Evolutionary conservation across 345 rosid genomes (phyloP).

Genomic region (Corchorus olitorius): DNA sequence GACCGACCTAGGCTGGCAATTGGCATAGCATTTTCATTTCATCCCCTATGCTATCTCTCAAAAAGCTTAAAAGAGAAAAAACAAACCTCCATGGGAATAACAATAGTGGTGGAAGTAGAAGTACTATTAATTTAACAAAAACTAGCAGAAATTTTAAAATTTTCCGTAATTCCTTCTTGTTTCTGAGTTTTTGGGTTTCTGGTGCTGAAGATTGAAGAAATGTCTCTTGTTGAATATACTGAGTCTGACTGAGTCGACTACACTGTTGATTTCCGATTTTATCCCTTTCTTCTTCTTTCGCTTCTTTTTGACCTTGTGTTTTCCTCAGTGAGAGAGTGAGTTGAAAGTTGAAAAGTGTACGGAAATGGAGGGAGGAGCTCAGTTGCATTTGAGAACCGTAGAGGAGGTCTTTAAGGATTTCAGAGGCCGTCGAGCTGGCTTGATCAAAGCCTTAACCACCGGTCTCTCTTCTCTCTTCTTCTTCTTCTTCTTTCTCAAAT

Average conservation of each 20-base stretch:
- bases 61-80: neutral
- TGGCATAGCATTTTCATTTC: too few relatives aligned
- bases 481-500: neutral
- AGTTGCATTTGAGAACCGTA: constrained; percentile 64
- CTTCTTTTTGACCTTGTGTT: neutral
- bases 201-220: neutral
- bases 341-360: constrained; percentile 23
- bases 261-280: neutral
- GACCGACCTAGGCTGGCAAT: neutral
- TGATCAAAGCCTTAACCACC: constrained; percentile 71
- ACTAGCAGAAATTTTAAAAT: too few relatives aligned
- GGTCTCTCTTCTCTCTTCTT: constrained; percentile 37
- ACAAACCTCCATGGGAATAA: neutral
- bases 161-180: too few relatives aligned
- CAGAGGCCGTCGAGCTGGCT: constrained; percentile 76
- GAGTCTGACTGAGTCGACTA: neutral
- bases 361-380: constrained; percentile 64
- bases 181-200: neutral
- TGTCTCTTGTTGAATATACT: constrained; percentile 7
- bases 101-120: too few relatives aligned
- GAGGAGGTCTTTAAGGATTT: constrained; percentile 83
- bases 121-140: too few relatives aligned
- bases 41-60: neutral
- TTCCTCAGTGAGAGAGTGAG: constrained; percentile 1
- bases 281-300: neutral